Evolutionary conservation across 179 eudicot genomes (phyloP).

Genomic region (Pouteria campechiana): DNA sequence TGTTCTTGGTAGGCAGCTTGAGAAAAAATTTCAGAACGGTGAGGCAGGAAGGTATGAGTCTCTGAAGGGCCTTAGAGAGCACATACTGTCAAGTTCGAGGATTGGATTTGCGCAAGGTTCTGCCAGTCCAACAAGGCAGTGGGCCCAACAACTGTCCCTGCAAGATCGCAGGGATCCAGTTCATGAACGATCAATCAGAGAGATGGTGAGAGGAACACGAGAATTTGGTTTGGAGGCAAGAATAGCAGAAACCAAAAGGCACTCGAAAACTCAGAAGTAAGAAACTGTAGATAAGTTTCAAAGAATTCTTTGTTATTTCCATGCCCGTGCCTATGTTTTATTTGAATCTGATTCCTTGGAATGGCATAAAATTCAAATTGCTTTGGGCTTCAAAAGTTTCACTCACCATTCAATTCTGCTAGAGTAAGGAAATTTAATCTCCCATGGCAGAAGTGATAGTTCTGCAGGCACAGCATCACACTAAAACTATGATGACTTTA

Average conservation of each 20-base stretch:
- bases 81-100: constrained; percentile 40
- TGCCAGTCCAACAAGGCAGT: constrained; percentile 29
- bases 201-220: constrained; percentile 24
- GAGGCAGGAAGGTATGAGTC: constrained; percentile 29
- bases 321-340: no score
- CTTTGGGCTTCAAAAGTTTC: no score
- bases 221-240: constrained; percentile 30
- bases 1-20: constrained; percentile 37
- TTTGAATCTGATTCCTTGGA: no score
- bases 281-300: no score
- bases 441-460: no score
- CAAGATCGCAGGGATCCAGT: constrained; percentile 10
- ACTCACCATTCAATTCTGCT: no score
- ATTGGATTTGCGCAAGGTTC: constrained; percentile 17
- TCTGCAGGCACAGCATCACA: no score
- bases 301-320: no score
- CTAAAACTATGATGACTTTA: no score
- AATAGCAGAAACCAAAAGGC: constrained; percentile 18
- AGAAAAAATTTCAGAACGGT: constrained; percentile 42
- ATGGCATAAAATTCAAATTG: no score
- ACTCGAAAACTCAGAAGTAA: no score
- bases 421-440: no score
- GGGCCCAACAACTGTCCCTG: constrained; percentile 19
- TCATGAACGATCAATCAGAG: constrained; percentile 23
- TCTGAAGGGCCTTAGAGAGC: constrained; percentile 35